Percentiles rank a stretch among this genome's conserved stretches.
phyloP scores from a whole-genome alignment of 768 basidiomycete species.

The Boletus rubroflammeus region DNA sequence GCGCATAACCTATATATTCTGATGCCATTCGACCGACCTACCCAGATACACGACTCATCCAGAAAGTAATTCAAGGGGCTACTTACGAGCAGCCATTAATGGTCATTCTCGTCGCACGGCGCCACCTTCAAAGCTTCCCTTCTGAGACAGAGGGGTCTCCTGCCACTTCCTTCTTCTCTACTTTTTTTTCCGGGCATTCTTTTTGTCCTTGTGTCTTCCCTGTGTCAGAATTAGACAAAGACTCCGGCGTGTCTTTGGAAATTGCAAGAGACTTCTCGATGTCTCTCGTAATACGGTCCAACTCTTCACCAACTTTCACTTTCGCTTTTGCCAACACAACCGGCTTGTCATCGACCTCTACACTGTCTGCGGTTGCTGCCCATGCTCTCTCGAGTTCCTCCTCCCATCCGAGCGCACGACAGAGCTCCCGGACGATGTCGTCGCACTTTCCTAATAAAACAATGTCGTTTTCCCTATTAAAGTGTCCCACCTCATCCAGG shows the following conservation, averaged over 20 bases:
- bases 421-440: constrained; percentile 57
- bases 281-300: constrained; percentile 26
- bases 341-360: constrained; percentile 16
- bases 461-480: constrained; percentile 57
- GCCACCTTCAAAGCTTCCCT: constrained; percentile 4
- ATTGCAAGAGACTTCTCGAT: constrained; percentile 21
- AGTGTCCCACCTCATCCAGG: constrained; percentile 72
- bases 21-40: too few species aligned
- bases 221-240: not conserved
- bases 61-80: not conserved
- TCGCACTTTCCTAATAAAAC: constrained; percentile 71
- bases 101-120: not conserved
- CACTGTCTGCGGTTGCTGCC: constrained; percentile 44
- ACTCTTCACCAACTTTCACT: constrained; percentile 16
- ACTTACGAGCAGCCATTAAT: not conserved
- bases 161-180: not conserved
- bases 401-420: constrained; percentile 71
- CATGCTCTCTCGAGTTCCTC: constrained; percentile 55
- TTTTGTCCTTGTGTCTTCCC: not conserved
- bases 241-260: constrained; percentile 4
- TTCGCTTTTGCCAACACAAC: constrained; percentile 5
- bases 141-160: constrained; percentile 1
- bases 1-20: not conserved
- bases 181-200: not conserved
- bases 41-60: not conserved